Base-by-base conservation (phyloP, 2,329 filamentous ascomycete genomes). In the Fusarium foetens region DNA sequence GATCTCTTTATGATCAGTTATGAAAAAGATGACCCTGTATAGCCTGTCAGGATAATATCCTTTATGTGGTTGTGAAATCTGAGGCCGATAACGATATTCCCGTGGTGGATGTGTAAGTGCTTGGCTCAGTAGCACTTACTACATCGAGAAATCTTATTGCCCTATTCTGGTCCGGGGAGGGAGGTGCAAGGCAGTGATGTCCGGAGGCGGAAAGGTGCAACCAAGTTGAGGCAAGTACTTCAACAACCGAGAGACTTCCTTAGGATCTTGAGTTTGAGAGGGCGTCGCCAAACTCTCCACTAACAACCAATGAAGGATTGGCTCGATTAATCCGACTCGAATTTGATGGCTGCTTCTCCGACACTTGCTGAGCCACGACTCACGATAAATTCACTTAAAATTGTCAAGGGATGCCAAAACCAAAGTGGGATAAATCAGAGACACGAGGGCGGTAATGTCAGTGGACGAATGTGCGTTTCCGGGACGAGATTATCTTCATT, bases 191-290 rank as follows among this genome's bases (percentile, higher is more conserved):
- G 31, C 64, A 58, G 17, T 45, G n/a, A 33, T 19, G 36, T 60
- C 72, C 72, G 68, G 63, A 70, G 65, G 41, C 6, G 72, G 74
- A 59, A 75, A 70, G 61, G 72, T 46, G 58, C 19, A 61, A 58
- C 19, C 36, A 42, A 27, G 14, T 35, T 35, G 25, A 43, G 25
- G n/a, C 25, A 38, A 23, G 46, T 14, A 25, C 43, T n/a, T 8
- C 35, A 29, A 57, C 42, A 66, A 51, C 48, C 53, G 65, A 58
- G 54, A 43, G 31, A 31, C 31, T 39, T 62, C 35, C 17, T 23
- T 33, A 25, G 16, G 21, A 33, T 29, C 45, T 16, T 38, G 9
- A 31, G 25, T 48, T 31, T 33, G 23, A 51, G 38, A 43, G 9
- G 43, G 25, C 21, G 25, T 38, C 16, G 16, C 29, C 14, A 38